Conservation (phyloP, 352 stramenopile genomes). For the Pythium diclinum region DNA sequence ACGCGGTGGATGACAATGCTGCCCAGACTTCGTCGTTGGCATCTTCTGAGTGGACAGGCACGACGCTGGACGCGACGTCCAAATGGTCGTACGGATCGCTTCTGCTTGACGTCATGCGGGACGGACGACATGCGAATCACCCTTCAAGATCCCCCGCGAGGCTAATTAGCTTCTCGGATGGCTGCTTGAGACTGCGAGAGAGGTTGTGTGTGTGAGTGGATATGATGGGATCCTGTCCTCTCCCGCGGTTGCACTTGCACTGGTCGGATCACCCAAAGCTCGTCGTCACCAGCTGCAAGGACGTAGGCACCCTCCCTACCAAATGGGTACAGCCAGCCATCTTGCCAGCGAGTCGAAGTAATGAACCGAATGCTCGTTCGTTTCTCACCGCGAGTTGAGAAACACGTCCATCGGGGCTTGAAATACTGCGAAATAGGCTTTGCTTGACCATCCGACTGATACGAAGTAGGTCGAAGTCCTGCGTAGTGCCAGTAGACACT, state of each 20-base stretch:
- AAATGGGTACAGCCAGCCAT: not conserved
- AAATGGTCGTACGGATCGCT: not conserved
- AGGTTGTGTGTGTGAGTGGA: too few species aligned
- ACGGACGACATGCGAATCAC: too few species aligned
- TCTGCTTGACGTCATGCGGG: not conserved
- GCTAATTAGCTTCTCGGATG: not conserved
- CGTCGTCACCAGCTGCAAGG: not conserved
- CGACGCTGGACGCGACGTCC: not conserved
- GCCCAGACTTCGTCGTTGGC: not conserved
- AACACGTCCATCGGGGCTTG: not conserved
- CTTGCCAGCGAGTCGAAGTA: not conserved
- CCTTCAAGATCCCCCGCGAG: not conserved
- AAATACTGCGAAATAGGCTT: not conserved
- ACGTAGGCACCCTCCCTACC: not conserved
- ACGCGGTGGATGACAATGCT: not conserved
- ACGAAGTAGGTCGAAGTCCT: too few species aligned
- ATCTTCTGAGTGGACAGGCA: not conserved
- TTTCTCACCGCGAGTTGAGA: not conserved
- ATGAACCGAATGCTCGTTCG: not conserved
- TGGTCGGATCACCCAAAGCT: not conserved
- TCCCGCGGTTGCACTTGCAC: not conserved
- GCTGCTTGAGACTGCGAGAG: too few species aligned
- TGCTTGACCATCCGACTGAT: not conserved
- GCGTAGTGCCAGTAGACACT: not conserved
- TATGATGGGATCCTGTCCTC: not conserved